These are phyloP conservation scores for Talaromyces rugulosus DNA, from an alignment of 2,329 filamentous ascomycete species.

Conservation along the genomic window DNA sequence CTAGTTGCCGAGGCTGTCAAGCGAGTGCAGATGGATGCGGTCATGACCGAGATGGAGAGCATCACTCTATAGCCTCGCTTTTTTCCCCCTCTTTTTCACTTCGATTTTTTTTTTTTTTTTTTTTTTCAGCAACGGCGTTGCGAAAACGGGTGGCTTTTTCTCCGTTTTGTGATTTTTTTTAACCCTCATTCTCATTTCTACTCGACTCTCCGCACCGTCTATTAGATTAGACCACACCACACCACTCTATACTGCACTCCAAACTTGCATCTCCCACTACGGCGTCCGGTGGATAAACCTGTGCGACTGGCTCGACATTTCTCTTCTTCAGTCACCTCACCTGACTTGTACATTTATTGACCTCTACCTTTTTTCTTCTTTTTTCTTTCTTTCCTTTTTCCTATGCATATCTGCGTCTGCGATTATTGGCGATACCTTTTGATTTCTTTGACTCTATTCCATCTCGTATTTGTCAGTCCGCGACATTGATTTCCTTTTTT, in stretches of 20 bases:
- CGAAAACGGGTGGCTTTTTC: not conserved
- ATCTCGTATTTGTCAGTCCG: not conserved
- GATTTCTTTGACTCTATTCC: not conserved
- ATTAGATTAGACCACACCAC: not conserved
- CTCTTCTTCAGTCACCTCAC: not conserved
- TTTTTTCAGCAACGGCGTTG: not conserved
- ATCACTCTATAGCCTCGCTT: slow-evolving; percentile 26
- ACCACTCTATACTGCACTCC: not conserved
- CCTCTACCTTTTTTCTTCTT: not conserved
- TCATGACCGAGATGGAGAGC: slow-evolving; percentile 75
- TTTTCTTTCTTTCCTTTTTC: not conserved
- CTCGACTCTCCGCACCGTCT: not conserved
- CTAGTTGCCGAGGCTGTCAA: slow-evolving; percentile 91
- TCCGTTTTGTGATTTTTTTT: not conserved
- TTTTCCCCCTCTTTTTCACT: not conserved
- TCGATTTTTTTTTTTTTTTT: not conserved
- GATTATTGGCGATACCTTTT: not conserved
- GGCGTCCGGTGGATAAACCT: slow-evolving; percentile 2
- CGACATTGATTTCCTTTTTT: not conserved
- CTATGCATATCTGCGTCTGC: not conserved
- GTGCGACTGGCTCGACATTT: not conserved
- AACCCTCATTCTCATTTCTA: not conserved
- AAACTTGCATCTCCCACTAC: not conserved
- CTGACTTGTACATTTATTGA: not conserved
- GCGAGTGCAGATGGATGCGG: slow-evolving; percentile 81